Base-by-base conservation (phyloP, 345 rosid genomes). In the Murraya koenigii region DNA sequence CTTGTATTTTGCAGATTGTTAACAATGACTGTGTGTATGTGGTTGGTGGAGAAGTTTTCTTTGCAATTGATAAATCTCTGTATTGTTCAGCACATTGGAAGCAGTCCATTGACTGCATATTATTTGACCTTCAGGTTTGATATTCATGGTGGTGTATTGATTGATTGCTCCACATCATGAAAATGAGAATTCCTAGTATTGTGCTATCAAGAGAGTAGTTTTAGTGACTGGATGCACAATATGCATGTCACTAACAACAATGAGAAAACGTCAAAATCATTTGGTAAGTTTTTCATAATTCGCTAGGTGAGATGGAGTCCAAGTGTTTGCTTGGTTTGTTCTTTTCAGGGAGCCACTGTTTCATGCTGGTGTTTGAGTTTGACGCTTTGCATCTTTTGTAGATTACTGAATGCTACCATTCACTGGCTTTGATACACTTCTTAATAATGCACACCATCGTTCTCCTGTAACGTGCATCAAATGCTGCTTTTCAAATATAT, bases 41-140 rank as follows among this genome's bases (percentile, higher is more conserved):
- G 10, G 95, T 88, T 71, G 95, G 84, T n/a, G 97, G 97, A 8
- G 97, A 93, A 81, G 97, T 93, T 78, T 93, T 88, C 86, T 95
- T 92, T 72, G 71, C 94, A 9, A 92, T 93, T 22, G 94, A 93
- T 13, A 89, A 85, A 70, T 90, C 88, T 74, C 89, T 93, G 8
- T 83, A 95, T 64, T 79, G 97, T 98, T 6, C 86, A 85, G 98
- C 98, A 96, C 79, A 96, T 96, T n/a, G 97, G 94, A 82, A 92
- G 97, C 90, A 91, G 98, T 82, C 97, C 98, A 25, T 90, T 91
- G 97, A 94, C 94, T 89, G 92, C 87, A 30, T 88, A 83, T 73
- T 89, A 89, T 84, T 86, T 92, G 65, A 84, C 92, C 39, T 80
- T 82, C 71, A 85, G 81, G 76, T 93, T 94, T 80, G 98, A 90